These are phyloP conservation scores for Rosa rugosa DNA, from an alignment of 306 rosid species.

Conservation along the genomic window DNA sequence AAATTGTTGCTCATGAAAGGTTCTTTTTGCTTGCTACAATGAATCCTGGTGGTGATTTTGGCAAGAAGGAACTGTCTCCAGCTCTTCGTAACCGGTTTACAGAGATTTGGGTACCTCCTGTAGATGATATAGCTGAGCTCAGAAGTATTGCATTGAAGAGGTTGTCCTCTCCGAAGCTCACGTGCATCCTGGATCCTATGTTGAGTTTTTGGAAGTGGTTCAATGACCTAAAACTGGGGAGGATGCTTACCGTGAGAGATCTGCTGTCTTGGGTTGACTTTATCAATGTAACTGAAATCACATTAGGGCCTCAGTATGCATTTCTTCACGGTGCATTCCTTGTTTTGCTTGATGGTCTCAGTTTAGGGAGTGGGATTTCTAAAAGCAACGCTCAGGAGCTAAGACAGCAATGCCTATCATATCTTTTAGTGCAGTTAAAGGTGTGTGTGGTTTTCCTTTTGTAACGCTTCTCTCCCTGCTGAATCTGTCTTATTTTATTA, in stretches of 20 bases:
- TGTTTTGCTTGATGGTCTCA: conserved; percentile 89
- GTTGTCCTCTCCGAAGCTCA: conserved; percentile 45
- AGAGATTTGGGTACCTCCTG: conserved; percentile 97
- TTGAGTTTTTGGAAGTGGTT: conserved; percentile 90
- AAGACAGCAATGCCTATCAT: conserved; percentile 60
- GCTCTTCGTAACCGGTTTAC: conserved; percentile 97
- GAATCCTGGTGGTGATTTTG: conserved; percentile 99
- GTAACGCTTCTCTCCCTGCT: neutral
- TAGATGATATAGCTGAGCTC: conserved; percentile 68
- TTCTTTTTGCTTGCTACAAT: conserved; percentile 90
- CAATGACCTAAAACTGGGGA: conserved; percentile 58
- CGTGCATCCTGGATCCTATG: conserved; percentile 63
- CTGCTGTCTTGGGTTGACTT: conserved; percentile 88
- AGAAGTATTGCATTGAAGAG: conserved; percentile 59
- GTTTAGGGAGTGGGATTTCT: conserved; percentile 80
- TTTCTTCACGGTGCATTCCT: conserved; percentile 89
- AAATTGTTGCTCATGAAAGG: conserved; percentile 57
- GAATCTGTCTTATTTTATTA: neutral
- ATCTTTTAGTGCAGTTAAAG: conserved; percentile 55
- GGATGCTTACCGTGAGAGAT: conserved; percentile 88
- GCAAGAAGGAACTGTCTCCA: conserved; percentile 84
- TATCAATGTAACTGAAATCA: conserved; percentile 49
- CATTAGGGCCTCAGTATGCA: conserved; percentile 67
- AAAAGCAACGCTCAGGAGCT: conserved; percentile 59
- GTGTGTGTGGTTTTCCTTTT: conserved; percentile 32